phyloP scores from a whole-genome alignment of 2,329 filamentous ascomycete species.

The Cucurbitaria berberidis region DNA sequence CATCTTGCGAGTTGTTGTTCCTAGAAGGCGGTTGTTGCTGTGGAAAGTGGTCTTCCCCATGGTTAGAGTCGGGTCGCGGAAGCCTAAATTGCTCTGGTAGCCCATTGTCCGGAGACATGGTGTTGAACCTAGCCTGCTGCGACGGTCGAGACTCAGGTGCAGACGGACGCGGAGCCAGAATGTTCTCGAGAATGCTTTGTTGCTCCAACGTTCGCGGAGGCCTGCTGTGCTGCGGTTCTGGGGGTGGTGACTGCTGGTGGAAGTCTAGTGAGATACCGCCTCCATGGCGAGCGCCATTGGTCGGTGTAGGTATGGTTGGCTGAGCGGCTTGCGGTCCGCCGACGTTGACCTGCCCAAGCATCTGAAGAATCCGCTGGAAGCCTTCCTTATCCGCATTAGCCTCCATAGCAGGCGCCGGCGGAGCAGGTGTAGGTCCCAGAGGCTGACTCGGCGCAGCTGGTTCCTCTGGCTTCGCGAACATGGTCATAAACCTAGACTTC shows the following conservation, averaged over 20 bases:
- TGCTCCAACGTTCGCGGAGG: conserved; percentile 42
- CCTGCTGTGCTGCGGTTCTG: conserved; percentile 33
- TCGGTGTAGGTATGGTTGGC: conserved; percentile 28
- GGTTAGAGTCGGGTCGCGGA: conserved; percentile 40
- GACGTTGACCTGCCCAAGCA: conserved; percentile 66
- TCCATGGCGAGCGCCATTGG: conserved; percentile 39
- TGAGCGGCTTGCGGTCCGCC: conserved; percentile 20
- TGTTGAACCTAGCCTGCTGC: conserved; percentile 40
- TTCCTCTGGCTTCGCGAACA: conserved; percentile 59
- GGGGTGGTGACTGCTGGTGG: conserved; percentile 38
- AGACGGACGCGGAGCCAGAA: conserved; percentile 40
- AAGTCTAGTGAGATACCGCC: conserved; percentile 42
- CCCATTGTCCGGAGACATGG: conserved; percentile 44
- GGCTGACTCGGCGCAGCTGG: conserved; percentile 21
- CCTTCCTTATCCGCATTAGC: conserved; percentile 78
- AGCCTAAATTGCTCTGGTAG: conserved; percentile 39
- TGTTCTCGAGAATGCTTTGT: conserved; percentile 45
- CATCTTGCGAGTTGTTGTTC: conserved; percentile 41
- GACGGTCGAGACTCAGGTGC: conserved; percentile 37
- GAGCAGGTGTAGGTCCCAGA: conserved; percentile 21
- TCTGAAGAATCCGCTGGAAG: conserved; percentile 80
- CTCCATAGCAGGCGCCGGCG: conserved; percentile 41
- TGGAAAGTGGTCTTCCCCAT: conserved; percentile 37
- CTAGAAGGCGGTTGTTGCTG: conserved; percentile 40
- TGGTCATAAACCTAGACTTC: conserved; percentile 84